Conservation (phyloP, 1,284 basidiomycete species). For the Bjerkandera adusta region DNA sequence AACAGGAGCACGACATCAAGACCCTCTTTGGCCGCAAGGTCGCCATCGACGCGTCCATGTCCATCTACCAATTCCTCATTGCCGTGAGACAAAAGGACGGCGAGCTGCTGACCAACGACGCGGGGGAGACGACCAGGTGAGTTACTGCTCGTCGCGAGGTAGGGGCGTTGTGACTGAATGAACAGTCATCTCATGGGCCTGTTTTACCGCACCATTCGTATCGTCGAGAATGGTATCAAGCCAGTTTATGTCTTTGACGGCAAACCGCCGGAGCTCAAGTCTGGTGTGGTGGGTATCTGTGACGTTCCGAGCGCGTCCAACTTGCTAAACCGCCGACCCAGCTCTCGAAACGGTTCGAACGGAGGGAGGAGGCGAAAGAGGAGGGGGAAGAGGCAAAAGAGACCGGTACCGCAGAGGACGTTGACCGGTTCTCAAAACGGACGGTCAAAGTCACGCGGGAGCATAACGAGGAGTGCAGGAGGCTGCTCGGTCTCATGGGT, state of each 20-base stretch:
- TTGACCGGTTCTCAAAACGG: conserved; percentile 88
- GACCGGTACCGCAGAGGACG: conserved; percentile 86
- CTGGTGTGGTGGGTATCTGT: conserved; percentile 78
- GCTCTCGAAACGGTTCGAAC: conserved; percentile 92
- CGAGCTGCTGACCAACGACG: conserved; percentile 95
- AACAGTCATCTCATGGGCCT: conserved; percentile 94
- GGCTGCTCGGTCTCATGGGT: conserved; percentile 91
- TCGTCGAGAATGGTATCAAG: conserved; percentile 99
- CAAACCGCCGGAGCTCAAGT: conserved; percentile 96
- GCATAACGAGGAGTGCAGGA: conserved; percentile 95
- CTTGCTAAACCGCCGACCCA: conserved; percentile 35
- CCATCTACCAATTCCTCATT: conserved; percentile 95
- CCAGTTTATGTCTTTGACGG: conserved; percentile 99
- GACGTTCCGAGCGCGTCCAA: not conserved
- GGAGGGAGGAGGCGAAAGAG: conserved; percentile 90
- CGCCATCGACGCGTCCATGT: conserved; percentile 98
- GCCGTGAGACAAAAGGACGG: conserved; percentile 96
- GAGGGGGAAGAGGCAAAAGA: conserved; percentile 97
- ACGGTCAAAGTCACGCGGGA: conserved; percentile 95
- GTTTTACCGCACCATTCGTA: conserved; percentile 96
- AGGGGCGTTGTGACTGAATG: not conserved
- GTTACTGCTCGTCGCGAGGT: too few relatives aligned
- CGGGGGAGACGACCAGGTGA: conserved; percentile 90
- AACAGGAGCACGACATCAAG: conserved; percentile 90
- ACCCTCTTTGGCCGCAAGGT: conserved; percentile 97